Conservation (phyloP, 257 asterid species). For the Mentha longifolia region DNA sequence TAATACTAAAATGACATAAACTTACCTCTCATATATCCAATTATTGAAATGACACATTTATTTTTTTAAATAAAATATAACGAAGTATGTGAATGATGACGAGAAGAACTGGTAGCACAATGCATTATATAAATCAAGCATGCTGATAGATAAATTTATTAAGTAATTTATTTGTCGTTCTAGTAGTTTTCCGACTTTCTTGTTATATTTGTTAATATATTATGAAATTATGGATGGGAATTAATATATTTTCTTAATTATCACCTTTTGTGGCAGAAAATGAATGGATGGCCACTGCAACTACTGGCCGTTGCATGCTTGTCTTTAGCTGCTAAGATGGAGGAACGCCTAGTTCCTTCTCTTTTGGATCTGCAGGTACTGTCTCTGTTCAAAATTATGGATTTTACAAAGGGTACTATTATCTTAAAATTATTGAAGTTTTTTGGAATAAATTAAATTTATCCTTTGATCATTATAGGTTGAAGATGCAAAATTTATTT, state of each 20-base stretch:
- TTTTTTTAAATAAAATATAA: neutral
- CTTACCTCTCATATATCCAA: neutral
- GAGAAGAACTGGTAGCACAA: constrained; percentile 15
- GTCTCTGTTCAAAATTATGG: neutral
- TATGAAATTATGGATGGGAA: neutral
- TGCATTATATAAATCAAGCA: constrained; percentile 23
- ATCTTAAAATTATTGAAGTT: neutral
- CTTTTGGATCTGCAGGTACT: constrained; percentile 89
- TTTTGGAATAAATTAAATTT: neutral
- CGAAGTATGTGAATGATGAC: constrained; percentile 34
- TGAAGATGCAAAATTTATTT: constrained; percentile 76
- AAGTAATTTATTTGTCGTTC: constrained; percentile 42
- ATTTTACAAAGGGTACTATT: neutral
- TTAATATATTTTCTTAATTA: neutral
- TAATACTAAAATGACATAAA: constrained; percentile 16
- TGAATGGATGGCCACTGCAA: constrained; percentile 88
- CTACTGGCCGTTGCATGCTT: constrained; percentile 86
- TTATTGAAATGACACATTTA: constrained; percentile 13
- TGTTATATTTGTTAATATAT: no score
- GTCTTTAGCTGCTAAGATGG: constrained; percentile 96
- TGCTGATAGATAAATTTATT: constrained; percentile 28
- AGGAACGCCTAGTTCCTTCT: constrained; percentile 91
- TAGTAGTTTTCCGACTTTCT: neutral
- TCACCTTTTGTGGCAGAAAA: constrained; percentile 49
- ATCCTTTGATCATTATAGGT: constrained; percentile 46